Evolutionary conservation across 2,329 filamentous ascomycete genomes (phyloP), one percentile per base, ranked within the genome.

Genomic region (Sporothrix mexicana): DNA sequence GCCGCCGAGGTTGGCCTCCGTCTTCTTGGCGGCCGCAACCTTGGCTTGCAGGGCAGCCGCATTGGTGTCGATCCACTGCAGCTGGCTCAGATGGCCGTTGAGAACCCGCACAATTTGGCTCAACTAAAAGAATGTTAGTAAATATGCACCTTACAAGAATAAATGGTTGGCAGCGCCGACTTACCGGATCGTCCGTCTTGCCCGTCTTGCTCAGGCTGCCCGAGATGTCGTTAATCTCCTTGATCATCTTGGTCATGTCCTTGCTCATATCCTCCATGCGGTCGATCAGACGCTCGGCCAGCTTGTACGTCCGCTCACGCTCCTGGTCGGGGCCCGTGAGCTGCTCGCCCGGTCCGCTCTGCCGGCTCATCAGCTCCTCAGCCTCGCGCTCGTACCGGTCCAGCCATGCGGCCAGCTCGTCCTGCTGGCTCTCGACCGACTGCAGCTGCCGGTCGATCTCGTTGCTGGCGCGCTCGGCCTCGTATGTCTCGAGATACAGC

Each of bases 161-260:
- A 9, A 30, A 36, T 4, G 30, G 13, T 51, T 10, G 20, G 41
- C 43, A 61, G 49, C 5, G n/a, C n/a, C 49, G 17, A 87, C 91
- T 83, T 87, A 96, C 93, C 77, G 93, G 93, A 82, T 96, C 93
- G 80, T 96, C 93, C 41, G 93, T 89, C 82, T 97, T 97, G 82
- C 88, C 92, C 73, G 92, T 94, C 87, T 97, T 97, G 86, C 90
- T 95, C 76, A 99, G 84, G 30, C 91, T 94, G 71, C 93, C 88
- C n/a, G 93, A 96, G 75, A 97, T 95, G 77, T 91, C 90, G 80
- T 99, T 99, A 80, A 99, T 97, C 82, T 98, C 96, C 80, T 97
- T 95, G 77, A 99, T 97, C 94, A 99, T 98, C 83, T 94, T 95
- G 66, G 90, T 91, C 75, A 99, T 86, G 80, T 97, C 94, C 80